phyloP scores from a whole-genome alignment of 1,139 yeast species.

The Kodamaea sp. region DNA sequence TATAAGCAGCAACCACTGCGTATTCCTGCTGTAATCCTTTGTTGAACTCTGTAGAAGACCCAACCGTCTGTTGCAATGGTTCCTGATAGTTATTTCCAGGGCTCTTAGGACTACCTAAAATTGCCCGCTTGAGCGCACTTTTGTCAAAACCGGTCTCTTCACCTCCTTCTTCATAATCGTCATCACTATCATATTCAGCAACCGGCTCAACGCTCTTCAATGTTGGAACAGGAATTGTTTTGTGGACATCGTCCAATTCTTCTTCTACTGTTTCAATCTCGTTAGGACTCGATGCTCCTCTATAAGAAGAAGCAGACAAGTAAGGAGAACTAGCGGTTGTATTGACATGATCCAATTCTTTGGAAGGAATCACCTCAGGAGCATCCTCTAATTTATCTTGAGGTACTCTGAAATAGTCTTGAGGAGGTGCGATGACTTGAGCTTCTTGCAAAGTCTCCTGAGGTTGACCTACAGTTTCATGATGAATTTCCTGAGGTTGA shows the following conservation, averaged over 20 bases:
- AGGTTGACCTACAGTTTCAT: too few relatives aligned
- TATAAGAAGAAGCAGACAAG: slow-evolving; percentile 6
- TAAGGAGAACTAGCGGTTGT: slow-evolving; percentile 8
- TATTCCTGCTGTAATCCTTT: slow-evolving; percentile 3
- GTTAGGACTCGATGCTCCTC: slow-evolving; percentile 1
- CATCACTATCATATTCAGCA: slow-evolving; percentile 5
- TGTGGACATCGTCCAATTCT: slow-evolving; percentile 1
- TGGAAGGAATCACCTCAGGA: too few relatives aligned
- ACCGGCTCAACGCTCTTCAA: slow-evolving; percentile 8
- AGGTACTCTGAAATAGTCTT: too few relatives aligned
- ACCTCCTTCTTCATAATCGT: slow-evolving; percentile 3
- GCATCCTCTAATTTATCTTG: too few relatives aligned
- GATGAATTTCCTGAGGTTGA: too few relatives aligned
- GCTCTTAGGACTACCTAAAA: slow-evolving; percentile 1
- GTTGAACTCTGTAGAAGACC: neutral
- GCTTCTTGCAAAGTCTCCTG: too few relatives aligned
- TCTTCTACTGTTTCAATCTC: neutral
- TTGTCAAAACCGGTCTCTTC: neutral
- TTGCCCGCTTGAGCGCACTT: slow-evolving; percentile 2
- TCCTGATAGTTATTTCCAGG: neutral
- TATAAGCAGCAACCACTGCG: slow-evolving; percentile 4
- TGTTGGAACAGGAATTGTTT: slow-evolving; percentile 11
- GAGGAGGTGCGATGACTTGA: too few relatives aligned
- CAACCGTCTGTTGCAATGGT: neutral
- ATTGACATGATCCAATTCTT: neutral